phyloP scores from a whole-genome alignment of 2,329 filamentous ascomycete species.

The Alternaria tenuissima region DNA sequence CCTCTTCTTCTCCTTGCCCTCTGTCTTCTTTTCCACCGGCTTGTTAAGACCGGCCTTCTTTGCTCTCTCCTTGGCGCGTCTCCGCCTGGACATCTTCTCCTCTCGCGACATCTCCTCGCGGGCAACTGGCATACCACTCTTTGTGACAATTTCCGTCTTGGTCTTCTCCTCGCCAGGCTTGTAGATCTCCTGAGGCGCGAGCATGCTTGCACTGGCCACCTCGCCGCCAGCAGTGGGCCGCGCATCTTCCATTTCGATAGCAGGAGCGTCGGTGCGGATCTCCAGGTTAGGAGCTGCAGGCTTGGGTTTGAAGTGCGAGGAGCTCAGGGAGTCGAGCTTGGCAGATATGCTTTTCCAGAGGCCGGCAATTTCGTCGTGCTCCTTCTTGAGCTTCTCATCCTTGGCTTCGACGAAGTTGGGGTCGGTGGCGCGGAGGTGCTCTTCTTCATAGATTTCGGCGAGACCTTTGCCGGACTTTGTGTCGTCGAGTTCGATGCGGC shows the following conservation, averaged over 20 bases:
- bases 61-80: constrained; percentile 85
- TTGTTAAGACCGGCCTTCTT: constrained; percentile 69
- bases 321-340: constrained; percentile 87
- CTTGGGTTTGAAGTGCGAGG: constrained; percentile 95
- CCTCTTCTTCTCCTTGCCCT: constrained; percentile 63
- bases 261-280: constrained; percentile 89
- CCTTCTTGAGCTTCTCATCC: constrained; percentile 81
- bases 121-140: constrained; percentile 78
- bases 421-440: constrained; percentile 80
- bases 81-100: constrained; percentile 77
- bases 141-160: constrained; percentile 77
- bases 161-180: constrained; percentile 74
- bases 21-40: constrained; percentile 52
- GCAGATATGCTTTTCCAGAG: constrained; percentile 84
- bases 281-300: constrained; percentile 81
- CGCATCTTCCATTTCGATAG: constrained; percentile 92
- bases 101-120: constrained; percentile 88
- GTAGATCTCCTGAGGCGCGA: constrained; percentile 96
- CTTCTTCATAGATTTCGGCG: constrained; percentile 92
- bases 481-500: constrained; percentile 83
- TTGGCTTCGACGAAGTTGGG: constrained; percentile 81
- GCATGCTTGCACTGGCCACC: constrained; percentile 71
- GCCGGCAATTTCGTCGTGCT: constrained; percentile 81
- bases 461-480: constrained; percentile 86
- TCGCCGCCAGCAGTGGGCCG: constrained; percentile 83